phyloP scores from a whole-genome alignment of 2,329 filamentous ascomycete species.

The Hypoxylon sp. region DNA sequence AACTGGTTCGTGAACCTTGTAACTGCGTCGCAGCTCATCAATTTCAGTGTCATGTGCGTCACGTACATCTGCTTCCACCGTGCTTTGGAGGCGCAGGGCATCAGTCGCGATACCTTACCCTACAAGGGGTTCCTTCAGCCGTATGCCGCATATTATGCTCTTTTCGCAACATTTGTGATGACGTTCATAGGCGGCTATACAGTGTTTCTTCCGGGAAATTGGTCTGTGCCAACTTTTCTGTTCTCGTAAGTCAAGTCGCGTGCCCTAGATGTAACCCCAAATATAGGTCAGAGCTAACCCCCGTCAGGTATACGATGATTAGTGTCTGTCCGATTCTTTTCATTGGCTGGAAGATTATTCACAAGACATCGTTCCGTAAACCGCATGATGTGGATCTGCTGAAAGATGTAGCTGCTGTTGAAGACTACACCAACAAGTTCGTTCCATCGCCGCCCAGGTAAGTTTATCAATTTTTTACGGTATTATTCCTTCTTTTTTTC shows the following conservation, averaged over 20 bases:
- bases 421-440: slow-evolving; percentile 71
- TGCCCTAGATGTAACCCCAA: background rate
- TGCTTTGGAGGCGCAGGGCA: slow-evolving; percentile 73
- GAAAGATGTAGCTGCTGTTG: slow-evolving; percentile 70
- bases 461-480: too few species aligned
- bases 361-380: slow-evolving; percentile 66
- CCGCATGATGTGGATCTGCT: slow-evolving; percentile 69
- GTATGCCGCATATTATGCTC: slow-evolving; percentile 73
- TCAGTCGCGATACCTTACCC: slow-evolving; percentile 72
- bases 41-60: slow-evolving; percentile 73
- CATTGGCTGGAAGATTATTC: slow-evolving; percentile 74
- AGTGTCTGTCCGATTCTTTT: slow-evolving; percentile 74
- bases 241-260: slow-evolving; percentile 66
- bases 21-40: slow-evolving; percentile 78
- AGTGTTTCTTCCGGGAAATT: slow-evolving; percentile 75
- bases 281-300: slow-evolving; percentile 1
- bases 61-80: slow-evolving; percentile 78
- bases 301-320: slow-evolving; percentile 72
- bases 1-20: slow-evolving; percentile 75
- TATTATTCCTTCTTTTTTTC: background rate
- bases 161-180: slow-evolving; percentile 73
- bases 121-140: slow-evolving; percentile 76
- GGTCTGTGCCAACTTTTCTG: slow-evolving; percentile 75
- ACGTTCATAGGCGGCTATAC: slow-evolving; percentile 78
- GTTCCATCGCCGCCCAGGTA: slow-evolving; percentile 63